Evolutionary conservation across 805 yeast species (phyloP).

Genomic region (Wickerhamiella kurtzmanii): DNA sequence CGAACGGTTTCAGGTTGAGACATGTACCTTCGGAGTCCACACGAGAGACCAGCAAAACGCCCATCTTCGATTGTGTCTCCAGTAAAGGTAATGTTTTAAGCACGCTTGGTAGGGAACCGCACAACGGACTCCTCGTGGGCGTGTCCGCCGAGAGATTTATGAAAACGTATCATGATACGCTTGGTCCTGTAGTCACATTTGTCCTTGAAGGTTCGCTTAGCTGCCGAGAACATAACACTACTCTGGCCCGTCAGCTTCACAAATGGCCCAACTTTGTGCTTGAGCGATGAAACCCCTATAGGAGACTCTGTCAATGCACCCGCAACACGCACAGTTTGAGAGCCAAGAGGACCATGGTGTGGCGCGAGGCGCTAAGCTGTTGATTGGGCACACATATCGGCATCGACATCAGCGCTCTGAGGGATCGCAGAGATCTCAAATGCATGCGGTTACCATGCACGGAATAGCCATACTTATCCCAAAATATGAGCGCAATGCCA

Average conservation of each 20-base stretch:
- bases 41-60: constrained; percentile 19
- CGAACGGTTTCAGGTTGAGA: constrained; percentile 55
- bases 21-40: constrained; percentile 20
- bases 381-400: constrained; percentile 82
- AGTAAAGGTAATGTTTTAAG: constrained; percentile 33
- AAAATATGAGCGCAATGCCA: constrained; percentile 76
- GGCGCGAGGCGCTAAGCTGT: constrained; percentile 79
- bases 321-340: constrained; percentile 58
- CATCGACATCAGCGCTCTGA: constrained; percentile 86
- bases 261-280: constrained; percentile 10
- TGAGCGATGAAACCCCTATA: constrained; percentile 26
- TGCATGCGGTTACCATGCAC: constrained; percentile 90
- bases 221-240: constrained; percentile 54
- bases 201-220: constrained; percentile 86
- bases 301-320: constrained; percentile 50
- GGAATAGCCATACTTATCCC: constrained; percentile 82
- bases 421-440: constrained; percentile 79
- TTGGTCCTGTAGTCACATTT: constrained; percentile 33
- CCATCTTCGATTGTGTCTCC: constrained; percentile 28
- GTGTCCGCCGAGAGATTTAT: constrained; percentile 79
- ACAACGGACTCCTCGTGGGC: constrained; percentile 40
- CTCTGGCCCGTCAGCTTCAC: constrained; percentile 32
- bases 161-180: constrained; percentile 57
- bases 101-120: constrained; percentile 37
- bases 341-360: constrained; percentile 53